Evolutionary conservation across 148 eudicot species (phyloP).

Genomic region (Fagopyrum tataricum): DNA sequence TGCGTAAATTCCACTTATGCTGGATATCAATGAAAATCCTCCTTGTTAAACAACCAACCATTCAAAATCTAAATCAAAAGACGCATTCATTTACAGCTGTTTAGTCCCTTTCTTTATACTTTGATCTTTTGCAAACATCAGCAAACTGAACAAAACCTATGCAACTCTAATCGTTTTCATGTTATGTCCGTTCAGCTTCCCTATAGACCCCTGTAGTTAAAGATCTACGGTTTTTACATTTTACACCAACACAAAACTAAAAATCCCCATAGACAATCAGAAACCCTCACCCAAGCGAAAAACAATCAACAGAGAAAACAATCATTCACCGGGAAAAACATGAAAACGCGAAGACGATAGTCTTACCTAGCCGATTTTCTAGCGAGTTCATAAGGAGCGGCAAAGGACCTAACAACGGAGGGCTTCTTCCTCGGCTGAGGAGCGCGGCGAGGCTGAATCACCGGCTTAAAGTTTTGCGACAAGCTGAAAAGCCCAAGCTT

Average conservation of each 20-base stretch:
- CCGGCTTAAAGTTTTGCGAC: constrained; percentile 45
- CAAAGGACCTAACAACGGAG: constrained; percentile 11
- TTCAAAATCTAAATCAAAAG: background rate
- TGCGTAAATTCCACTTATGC: background rate
- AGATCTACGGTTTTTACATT: background rate
- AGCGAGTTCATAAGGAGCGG: background rate
- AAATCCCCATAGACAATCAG: background rate
- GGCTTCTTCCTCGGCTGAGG: constrained; percentile 14
- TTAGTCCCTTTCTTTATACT: no score
- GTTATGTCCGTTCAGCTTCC: background rate
- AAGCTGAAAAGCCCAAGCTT: constrained; percentile 72
- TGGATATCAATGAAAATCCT: no score
- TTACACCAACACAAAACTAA: background rate
- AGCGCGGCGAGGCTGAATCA: constrained; percentile 17
- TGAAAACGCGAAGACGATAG: constrained; percentile 16
- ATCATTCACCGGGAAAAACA: constrained; percentile 49
- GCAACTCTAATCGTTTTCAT: background rate
- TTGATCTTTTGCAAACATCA: background rate
- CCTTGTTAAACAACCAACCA: background rate
- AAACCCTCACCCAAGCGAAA: background rate
- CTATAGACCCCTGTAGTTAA: background rate
- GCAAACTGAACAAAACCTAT: background rate
- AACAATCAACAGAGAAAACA: constrained; percentile 19
- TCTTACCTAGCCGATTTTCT: background rate
- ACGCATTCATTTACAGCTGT: background rate